Evolutionary conservation across 345 rosid species (phyloP).

Genomic region (Populus ilicifolia): DNA sequence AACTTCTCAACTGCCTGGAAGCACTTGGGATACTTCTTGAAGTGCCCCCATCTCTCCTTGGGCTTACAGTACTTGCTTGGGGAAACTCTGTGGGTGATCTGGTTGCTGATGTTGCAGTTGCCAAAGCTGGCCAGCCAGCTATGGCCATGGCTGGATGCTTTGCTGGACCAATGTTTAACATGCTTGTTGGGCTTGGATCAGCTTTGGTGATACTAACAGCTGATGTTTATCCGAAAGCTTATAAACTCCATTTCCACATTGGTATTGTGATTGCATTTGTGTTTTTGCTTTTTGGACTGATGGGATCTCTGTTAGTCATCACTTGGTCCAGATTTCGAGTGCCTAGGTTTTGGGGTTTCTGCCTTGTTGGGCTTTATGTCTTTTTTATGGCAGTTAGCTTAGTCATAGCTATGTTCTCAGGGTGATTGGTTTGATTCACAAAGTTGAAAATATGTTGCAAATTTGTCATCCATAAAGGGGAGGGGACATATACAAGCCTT

Average conservation of each 20-base stretch:
- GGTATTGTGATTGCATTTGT: conserved; percentile 86
- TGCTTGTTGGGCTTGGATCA: conserved; percentile 91
- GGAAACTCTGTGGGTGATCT: conserved; percentile 98
- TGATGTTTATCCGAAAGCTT: conserved; percentile 71
- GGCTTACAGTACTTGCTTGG: conserved; percentile 95
- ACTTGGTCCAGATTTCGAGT: conserved; percentile 95
- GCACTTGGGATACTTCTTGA: conserved; percentile 74
- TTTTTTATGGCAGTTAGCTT: conserved; percentile 64
- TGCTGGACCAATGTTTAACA: conserved; percentile 96
- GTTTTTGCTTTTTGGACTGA: conserved; percentile 78
- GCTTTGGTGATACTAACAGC: conserved; percentile 80
- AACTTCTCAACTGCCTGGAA: conserved; percentile 78
- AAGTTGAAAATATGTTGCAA: not conserved
- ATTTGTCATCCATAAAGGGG: not conserved
- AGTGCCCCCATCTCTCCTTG: conserved; percentile 78
- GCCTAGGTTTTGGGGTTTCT: conserved; percentile 89
- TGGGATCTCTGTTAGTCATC: conserved; percentile 88
- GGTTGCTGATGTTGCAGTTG: conserved; percentile 92
- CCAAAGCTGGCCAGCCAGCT: conserved; percentile 94
- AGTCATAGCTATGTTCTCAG: conserved; percentile 54
- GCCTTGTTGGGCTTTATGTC: conserved; percentile 81
- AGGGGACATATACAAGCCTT: not conserved
- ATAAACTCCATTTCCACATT: conserved; percentile 63
- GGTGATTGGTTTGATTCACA: conserved; percentile 25
- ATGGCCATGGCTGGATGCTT: conserved; percentile 99